Conservation (phyloP, 2,329 filamentous ascomycete species). For the Microdochium bolleyi region DNA sequence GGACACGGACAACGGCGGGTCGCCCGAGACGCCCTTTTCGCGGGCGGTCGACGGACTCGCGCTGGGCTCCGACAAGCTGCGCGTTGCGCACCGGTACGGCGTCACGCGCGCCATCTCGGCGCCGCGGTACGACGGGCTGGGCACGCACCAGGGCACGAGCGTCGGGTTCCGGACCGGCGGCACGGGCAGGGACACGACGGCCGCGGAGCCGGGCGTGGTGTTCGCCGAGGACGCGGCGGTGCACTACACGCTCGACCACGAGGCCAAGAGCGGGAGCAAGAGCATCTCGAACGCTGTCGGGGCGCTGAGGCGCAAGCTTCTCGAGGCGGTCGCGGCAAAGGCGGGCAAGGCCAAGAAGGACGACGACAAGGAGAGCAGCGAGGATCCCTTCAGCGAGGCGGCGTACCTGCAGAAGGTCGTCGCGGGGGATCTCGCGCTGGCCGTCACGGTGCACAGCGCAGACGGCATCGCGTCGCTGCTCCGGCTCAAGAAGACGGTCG, state of each 20-base stretch:
- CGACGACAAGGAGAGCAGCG: constrained; percentile 22
- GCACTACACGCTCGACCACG: constrained; percentile 48
- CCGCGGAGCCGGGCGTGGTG: constrained; percentile 38
- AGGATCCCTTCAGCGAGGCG: constrained; percentile 36
- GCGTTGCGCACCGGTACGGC: constrained; percentile 43
- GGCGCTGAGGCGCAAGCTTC: constrained; percentile 41
- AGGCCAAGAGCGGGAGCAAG: constrained; percentile 31
- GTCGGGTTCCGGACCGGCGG: constrained; percentile 46
- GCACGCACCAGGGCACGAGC: constrained; percentile 46
- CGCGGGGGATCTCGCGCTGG: constrained; percentile 43
- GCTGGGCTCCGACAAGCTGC: constrained; percentile 48
- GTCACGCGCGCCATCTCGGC: constrained; percentile 52
- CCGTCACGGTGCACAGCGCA: constrained; percentile 52
- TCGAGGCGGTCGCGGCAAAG: constrained; percentile 32
- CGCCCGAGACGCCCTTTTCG: constrained; percentile 40
- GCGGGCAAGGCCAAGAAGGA: constrained; percentile 3
- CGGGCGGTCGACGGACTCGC: constrained; percentile 49
- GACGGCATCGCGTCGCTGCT: constrained; percentile 54
- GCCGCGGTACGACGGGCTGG: constrained; percentile 33
- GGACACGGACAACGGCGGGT: constrained; percentile 42
- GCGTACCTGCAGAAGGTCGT: constrained; percentile 47
- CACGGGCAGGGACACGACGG: constrained; percentile 24
- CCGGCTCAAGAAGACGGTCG: constrained; percentile 49
- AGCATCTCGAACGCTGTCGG: constrained; percentile 49
- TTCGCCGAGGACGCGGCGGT: constrained; percentile 46